Percentiles rank a stretch among this genome's conserved stretches.
Evolutionary conservation across 441 rosid species (phyloP).

Genomic region (Brassica hybrid): DNA sequence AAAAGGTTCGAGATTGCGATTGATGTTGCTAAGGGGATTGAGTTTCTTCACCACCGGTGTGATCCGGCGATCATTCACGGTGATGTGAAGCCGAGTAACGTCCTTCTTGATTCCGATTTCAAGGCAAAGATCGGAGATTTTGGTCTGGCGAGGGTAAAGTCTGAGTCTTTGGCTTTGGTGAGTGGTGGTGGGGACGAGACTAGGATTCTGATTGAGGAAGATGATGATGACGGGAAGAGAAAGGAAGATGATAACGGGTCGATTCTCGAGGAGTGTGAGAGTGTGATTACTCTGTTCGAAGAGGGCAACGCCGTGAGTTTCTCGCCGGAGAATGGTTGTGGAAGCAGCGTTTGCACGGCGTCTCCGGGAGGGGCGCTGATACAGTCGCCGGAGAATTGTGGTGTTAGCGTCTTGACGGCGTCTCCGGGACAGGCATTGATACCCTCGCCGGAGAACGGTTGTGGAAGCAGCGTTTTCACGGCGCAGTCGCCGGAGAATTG

Average conservation of each 20-base stretch:
- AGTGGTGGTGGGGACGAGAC: slow-evolving; percentile 31
- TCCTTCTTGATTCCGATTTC: slow-evolving; percentile 63
- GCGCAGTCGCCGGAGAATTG: slow-evolving; percentile 61
- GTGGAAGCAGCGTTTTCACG: not conserved
- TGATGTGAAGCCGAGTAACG: slow-evolving; percentile 81
- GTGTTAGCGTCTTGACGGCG: slow-evolving; percentile 48
- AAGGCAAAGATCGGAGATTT: slow-evolving; percentile 82
- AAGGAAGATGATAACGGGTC: slow-evolving; percentile 61
- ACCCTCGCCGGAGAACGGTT: slow-evolving; percentile 51
- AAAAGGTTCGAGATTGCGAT: slow-evolving; percentile 56
- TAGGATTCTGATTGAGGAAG: slow-evolving; percentile 40
- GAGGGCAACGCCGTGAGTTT: slow-evolving; percentile 51
- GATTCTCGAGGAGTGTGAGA: slow-evolving; percentile 71
- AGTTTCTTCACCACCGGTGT: slow-evolving; percentile 67
- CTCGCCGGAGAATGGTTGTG: slow-evolving; percentile 68
- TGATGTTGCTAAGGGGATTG: slow-evolving; percentile 73
- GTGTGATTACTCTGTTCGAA: slow-evolving; percentile 60
- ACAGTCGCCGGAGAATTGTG: slow-evolving; percentile 63
- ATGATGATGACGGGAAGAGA: slow-evolving; percentile 43
- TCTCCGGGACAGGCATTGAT: slow-evolving; percentile 53
- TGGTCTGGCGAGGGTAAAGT: slow-evolving; percentile 75
- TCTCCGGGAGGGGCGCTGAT: slow-evolving; percentile 53
- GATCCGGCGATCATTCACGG: slow-evolving; percentile 76
- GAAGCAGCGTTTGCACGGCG: slow-evolving; percentile 47
- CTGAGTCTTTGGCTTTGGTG: slow-evolving; percentile 51